phyloP scores from a whole-genome alignment of 805 yeast species.

The Metschnikowia peoriensis region DNA sequence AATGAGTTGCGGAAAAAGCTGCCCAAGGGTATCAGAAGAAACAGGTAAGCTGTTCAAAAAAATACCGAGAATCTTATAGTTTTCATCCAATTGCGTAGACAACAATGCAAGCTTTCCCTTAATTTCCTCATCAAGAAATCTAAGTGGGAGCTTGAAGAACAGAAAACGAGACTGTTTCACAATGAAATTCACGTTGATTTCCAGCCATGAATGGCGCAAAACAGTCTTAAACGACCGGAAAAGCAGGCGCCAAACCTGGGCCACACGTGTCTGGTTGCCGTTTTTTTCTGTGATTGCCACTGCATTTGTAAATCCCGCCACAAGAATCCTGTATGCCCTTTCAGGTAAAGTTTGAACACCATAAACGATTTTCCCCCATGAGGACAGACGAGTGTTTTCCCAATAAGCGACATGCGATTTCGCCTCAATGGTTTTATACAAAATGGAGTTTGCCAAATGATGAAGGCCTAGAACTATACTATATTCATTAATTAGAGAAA shows the following conservation, averaged over 20 bases:
- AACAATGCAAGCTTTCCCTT: conserved; percentile 21
- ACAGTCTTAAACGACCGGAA: conserved; percentile 5
- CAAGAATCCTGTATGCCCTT: conserved; percentile 9
- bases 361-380: conserved; percentile 27
- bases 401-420: conserved; percentile 37
- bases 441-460: conserved; percentile 31
- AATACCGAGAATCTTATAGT: conserved; percentile 24
- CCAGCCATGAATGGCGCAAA: neutral
- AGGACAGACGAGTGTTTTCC: conserved; percentile 28
- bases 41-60: conserved; percentile 23
- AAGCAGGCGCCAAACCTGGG: neutral
- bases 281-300: neutral
- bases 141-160: conserved; percentile 19
- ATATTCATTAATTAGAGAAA: conserved; percentile 25
- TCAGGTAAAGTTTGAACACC: conserved; percentile 36
- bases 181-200: conserved; percentile 15
- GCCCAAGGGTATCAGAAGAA: conserved; percentile 1
- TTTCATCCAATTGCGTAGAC: conserved; percentile 21
- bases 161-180: conserved; percentile 14
- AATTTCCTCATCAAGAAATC: conserved; percentile 27
- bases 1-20: conserved; percentile 1
- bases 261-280: neutral
- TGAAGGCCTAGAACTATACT: conserved; percentile 23
- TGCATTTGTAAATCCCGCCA: conserved; percentile 3
- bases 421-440: conserved; percentile 32